Percentiles rank a stretch among this genome's conserved stretches.
Conservation (phyloP, 2,329 filamentous ascomycete genomes). For the Capronia coronata region DNA sequence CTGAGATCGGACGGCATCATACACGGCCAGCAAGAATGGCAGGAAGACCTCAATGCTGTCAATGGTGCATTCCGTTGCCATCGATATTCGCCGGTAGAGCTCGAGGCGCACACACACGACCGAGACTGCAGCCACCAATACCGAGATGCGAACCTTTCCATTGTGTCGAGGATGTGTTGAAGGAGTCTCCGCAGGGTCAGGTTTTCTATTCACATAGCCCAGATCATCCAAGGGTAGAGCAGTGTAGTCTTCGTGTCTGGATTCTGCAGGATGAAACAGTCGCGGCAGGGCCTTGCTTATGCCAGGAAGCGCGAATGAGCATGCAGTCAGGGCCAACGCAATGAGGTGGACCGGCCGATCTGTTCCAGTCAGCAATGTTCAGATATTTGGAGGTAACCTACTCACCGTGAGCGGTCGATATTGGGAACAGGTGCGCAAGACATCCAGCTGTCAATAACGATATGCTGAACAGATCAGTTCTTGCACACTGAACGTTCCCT, state of each 20-base stretch:
- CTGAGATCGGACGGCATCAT: slow-evolving; percentile 36
- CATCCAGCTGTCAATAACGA: slow-evolving; percentile 33
- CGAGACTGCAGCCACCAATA: slow-evolving; percentile 24
- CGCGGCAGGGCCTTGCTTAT: slow-evolving; percentile 33
- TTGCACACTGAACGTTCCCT: not conserved
- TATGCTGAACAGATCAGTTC: slow-evolving; percentile 25
- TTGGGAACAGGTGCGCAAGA: slow-evolving; percentile 33
- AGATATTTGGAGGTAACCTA: not conserved
- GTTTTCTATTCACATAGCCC: slow-evolving; percentile 8
- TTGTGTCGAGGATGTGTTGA: slow-evolving; percentile 1
- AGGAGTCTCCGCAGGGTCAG: slow-evolving; percentile 2
- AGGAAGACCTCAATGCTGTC: slow-evolving; percentile 30
- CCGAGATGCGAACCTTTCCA: slow-evolving; percentile 19
- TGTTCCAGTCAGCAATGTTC: slow-evolving; percentile 18
- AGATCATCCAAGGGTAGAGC: slow-evolving; percentile 19
- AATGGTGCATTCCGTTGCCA: slow-evolving; percentile 40
- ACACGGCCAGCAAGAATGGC: slow-evolving; percentile 38
- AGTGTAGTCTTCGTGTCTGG: slow-evolving; percentile 7
- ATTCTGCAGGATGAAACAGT: slow-evolving; percentile 22
- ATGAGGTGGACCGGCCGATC: slow-evolving; percentile 44
- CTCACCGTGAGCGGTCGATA: slow-evolving; percentile 39
- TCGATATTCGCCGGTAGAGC: slow-evolving; percentile 37
- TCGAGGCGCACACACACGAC: slow-evolving; percentile 34
- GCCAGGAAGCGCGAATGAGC: slow-evolving; percentile 36
- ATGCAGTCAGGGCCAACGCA: slow-evolving; percentile 38